A percentile compares a stretch with the other conserved stretches of the same genome.
These are phyloP conservation scores for Zancudomyces culisetae DNA, from an alignment of 371 early-diverging fungal species.

Conservation along the genomic window DNA sequence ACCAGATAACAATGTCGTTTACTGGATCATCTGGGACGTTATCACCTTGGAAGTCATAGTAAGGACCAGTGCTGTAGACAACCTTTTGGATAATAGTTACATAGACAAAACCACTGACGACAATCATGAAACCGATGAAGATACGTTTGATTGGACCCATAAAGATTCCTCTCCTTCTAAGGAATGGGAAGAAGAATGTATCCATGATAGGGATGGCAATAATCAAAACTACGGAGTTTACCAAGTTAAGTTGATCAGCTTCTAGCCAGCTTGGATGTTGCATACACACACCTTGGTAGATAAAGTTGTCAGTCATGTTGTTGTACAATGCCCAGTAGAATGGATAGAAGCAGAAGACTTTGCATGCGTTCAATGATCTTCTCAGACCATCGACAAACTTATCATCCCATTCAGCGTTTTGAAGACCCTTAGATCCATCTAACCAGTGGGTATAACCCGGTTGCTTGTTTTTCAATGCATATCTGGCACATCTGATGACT, in stretches of 20 bases:
- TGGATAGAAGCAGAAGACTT: conserved; percentile 48
- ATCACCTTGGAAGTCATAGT: conserved; percentile 19
- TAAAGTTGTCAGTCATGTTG: conserved; percentile 54
- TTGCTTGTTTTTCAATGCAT: conserved; percentile 31
- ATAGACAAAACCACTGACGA: conserved; percentile 44
- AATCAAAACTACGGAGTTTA: conserved; percentile 44
- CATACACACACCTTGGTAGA: conserved; percentile 54
- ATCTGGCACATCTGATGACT: conserved; percentile 28
- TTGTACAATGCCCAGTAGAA: conserved; percentile 59
- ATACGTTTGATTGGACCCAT: conserved; percentile 51
- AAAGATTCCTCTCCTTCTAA: conserved; percentile 37
- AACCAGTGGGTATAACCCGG: conserved; percentile 19
- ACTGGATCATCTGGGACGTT: conserved; percentile 7
- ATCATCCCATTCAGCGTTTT: conserved; percentile 37
- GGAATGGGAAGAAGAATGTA: conserved; percentile 36
- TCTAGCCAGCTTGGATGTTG: conserved; percentile 30
- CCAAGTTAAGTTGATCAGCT: conserved; percentile 39
- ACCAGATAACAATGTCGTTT: conserved; percentile 14
- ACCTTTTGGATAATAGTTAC: conserved; percentile 44
- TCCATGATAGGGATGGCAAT: conserved; percentile 54
- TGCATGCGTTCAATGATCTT: conserved; percentile 39
- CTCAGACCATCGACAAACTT: conserved; percentile 50
- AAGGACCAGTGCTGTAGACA: conserved; percentile 37
- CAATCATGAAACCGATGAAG: conserved; percentile 42
- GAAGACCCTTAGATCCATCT: conserved; percentile 28